Conservation (phyloP, 2,329 filamentous ascomycete genomes). For the Penicillium sumatraense region DNA sequence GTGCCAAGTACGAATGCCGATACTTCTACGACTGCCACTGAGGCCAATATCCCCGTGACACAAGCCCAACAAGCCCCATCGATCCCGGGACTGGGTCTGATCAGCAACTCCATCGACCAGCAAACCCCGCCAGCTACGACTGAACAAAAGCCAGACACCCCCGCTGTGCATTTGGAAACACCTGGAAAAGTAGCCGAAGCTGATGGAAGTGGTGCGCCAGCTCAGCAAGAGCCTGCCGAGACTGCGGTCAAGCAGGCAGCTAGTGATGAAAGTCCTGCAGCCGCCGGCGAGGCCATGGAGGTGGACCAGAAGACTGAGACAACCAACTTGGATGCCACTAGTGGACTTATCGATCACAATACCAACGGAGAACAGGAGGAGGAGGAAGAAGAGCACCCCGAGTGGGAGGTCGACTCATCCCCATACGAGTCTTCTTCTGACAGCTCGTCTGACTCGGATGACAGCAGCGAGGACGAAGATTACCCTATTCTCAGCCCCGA, state of each 20-base stretch:
- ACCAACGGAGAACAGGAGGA: conserved; percentile 40
- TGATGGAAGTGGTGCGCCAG: neutral
- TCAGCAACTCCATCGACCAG: conserved; percentile 29
- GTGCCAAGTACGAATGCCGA: conserved; percentile 15
- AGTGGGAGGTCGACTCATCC: conserved; percentile 84
- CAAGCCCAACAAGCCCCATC: conserved; percentile 23
- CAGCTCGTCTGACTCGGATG: conserved; percentile 66
- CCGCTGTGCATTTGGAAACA: neutral
- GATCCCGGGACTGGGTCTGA: conserved; percentile 45
- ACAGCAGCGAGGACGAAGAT: conserved; percentile 55
- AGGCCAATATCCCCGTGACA: conserved; percentile 20
- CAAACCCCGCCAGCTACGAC: conserved; percentile 1
- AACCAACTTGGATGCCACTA: conserved; percentile 6
- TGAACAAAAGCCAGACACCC: conserved; percentile 4
- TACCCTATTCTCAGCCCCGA: conserved; percentile 78
- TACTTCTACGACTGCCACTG: conserved; percentile 10
- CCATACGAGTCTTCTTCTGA: conserved; percentile 69
- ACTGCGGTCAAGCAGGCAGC: neutral
- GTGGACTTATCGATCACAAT: neutral
- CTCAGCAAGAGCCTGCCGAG: neutral
- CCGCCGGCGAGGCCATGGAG: conserved; percentile 32
- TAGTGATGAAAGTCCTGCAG: neutral
- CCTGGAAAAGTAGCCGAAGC: neutral
- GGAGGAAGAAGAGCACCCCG: conserved; percentile 62
- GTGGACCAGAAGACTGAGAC: conserved; percentile 25